Conservation (phyloP, 495 filamentous ascomycete species). For the Tuber magnatum region DNA sequence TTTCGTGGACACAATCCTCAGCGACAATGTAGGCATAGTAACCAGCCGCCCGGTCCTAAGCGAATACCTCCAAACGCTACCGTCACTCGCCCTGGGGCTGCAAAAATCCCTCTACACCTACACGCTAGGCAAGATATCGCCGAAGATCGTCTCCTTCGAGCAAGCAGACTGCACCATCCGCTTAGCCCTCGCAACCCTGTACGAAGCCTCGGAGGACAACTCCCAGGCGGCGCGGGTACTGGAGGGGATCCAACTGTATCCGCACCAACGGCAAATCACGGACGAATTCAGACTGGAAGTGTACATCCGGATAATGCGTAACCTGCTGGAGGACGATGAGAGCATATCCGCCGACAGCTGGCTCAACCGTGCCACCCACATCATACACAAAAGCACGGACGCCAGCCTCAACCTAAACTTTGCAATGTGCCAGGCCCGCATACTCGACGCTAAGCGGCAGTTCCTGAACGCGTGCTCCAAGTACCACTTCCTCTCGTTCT, state of each 20-base stretch:
- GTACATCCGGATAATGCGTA: conserved; percentile 90
- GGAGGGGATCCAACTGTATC: conserved; percentile 77
- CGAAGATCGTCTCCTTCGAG: conserved; percentile 68
- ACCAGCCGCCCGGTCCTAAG: conserved; percentile 63
- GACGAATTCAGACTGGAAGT: conserved; percentile 69
- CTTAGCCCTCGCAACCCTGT: conserved; percentile 71
- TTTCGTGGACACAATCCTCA: conserved; percentile 62
- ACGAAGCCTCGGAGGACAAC: conserved; percentile 77
- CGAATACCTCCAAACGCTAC: conserved; percentile 55
- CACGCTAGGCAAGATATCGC: conserved; percentile 57
- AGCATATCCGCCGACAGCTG: conserved; percentile 74
- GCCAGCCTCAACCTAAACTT: conserved; percentile 70
- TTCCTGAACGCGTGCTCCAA: conserved; percentile 85
- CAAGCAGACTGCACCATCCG: conserved; percentile 73
- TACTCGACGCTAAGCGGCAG: conserved; percentile 78
- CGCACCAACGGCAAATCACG: conserved; percentile 71
- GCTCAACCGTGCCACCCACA: conserved; percentile 84
- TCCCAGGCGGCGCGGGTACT: conserved; percentile 66
- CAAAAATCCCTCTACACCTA: conserved; percentile 65
- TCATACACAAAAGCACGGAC: conserved; percentile 71
- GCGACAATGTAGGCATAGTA: conserved; percentile 64
- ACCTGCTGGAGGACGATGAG: conserved; percentile 92
- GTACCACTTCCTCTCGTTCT: conserved; percentile 79
- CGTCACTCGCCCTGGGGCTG: conserved; percentile 47
- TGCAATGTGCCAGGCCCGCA: conserved; percentile 82